A percentile compares a stretch with the other conserved stretches of the same genome.
Conservation (phyloP, 1,284 basidiomycete species). For the Ustilago hordei region DNA sequence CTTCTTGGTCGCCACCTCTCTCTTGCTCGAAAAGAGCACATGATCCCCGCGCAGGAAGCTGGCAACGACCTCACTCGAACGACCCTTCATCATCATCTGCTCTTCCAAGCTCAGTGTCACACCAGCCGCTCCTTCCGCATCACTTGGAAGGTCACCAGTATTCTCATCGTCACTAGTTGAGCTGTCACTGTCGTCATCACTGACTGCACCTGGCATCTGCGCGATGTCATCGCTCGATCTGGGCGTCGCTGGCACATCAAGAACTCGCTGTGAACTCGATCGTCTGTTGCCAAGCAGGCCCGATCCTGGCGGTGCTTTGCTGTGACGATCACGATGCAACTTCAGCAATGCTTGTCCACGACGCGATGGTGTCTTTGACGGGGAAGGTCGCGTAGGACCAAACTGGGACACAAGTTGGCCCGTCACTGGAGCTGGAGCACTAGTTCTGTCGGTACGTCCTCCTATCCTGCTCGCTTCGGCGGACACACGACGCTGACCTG, state of each 20-base stretch:
- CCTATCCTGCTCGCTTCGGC: conserved; percentile 7
- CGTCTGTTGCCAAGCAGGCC: not conserved
- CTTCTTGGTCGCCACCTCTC: not conserved
- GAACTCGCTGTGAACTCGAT: conserved; percentile 11
- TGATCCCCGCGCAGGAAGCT: conserved; percentile 14
- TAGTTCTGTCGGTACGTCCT: conserved; percentile 8
- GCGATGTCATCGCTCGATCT: conserved; percentile 43
- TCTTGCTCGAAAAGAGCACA: not conserved
- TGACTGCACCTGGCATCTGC: conserved; percentile 10
- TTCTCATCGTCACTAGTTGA: conserved; percentile 26
- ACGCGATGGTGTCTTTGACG: conserved; percentile 15
- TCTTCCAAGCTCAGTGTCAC: conserved; percentile 16
- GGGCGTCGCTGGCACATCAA: conserved; percentile 34
- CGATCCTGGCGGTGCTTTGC: conserved; percentile 20
- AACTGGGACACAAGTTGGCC: conserved; percentile 8
- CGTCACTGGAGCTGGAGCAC: conserved; percentile 7
- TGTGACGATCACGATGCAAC: conserved; percentile 21
- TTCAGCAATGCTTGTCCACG: conserved; percentile 37
- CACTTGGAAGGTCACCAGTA: conserved; percentile 23
- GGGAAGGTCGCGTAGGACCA: conserved; percentile 8
- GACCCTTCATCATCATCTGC: conserved; percentile 16
- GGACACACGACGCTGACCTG: conserved; percentile 5
- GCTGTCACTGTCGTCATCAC: conserved; percentile 21
- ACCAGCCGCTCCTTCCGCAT: conserved; percentile 8
- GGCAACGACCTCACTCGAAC: conserved; percentile 19